Conservation (phyloP, 1,284 basidiomycete species). For the Melampsora larici-populina region DNA sequence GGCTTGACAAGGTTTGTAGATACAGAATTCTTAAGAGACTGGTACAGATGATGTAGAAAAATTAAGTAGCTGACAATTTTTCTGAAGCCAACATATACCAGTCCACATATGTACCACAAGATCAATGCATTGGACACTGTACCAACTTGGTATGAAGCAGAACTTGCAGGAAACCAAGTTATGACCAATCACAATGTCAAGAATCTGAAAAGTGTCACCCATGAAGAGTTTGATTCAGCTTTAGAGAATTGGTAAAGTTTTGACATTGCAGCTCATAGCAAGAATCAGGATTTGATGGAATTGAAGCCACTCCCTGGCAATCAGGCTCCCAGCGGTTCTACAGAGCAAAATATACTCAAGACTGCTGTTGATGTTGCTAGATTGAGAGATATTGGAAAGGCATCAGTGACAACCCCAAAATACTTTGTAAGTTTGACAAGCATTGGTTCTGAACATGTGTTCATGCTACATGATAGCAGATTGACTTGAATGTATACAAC, state of each 20-base stretch:
- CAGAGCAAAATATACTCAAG: slow-evolving; percentile 56
- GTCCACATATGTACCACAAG: slow-evolving; percentile 69
- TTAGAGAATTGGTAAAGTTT: slow-evolving; percentile 11
- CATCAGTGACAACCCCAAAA: slow-evolving; percentile 68
- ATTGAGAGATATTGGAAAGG: slow-evolving; percentile 63
- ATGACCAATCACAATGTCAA: slow-evolving; percentile 19
- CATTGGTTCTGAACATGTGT: neutral
- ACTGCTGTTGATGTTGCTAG: slow-evolving; percentile 65
- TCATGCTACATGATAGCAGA: no score
- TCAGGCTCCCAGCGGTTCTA: neutral
- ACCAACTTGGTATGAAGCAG: slow-evolving; percentile 74
- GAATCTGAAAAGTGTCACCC: slow-evolving; percentile 4
- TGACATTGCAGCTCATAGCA: neutral
- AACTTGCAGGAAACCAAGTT: slow-evolving; percentile 59
- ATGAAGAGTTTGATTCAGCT: slow-evolving; percentile 26
- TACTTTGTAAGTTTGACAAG: slow-evolving; percentile 64
- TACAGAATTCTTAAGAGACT: slow-evolving; percentile 31
- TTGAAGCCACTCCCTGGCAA: neutral
- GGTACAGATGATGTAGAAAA: neutral
- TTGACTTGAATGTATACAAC: neutral
- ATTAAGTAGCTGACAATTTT: no score
- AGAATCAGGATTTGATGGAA: neutral
- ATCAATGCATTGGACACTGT: slow-evolving; percentile 72
- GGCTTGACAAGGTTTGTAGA: slow-evolving; percentile 63
- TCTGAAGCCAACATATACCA: slow-evolving; percentile 32